Evolutionary conservation across 768 basidiomycete genomes (phyloP).

Genomic region (Agaricus blazei): DNA sequence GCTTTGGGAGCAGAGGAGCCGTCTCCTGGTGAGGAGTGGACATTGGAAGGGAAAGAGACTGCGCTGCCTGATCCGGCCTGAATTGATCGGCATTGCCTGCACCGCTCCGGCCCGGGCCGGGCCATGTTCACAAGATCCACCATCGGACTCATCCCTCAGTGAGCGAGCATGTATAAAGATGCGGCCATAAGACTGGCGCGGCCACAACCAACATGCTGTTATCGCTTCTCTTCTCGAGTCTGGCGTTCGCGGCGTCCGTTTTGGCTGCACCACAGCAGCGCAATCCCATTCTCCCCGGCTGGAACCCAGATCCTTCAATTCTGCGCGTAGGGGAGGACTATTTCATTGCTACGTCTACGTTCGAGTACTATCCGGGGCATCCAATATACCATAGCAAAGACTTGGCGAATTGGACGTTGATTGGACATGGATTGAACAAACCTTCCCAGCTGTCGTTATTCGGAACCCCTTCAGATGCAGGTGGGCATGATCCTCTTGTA

Average conservation of each 20-base stretch:
- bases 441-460: conserved; percentile 29
- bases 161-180: no score
- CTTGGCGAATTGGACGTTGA: conserved; percentile 28
- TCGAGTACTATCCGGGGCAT: conserved; percentile 36
- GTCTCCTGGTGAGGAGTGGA: conserved; percentile 12
- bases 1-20: conserved; percentile 18
- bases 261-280: not conserved
- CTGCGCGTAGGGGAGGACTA: conserved; percentile 34
- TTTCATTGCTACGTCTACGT: conserved; percentile 33
- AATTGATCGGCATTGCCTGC: no score
- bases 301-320: conserved; percentile 36
- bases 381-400: conserved; percentile 38
- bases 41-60: no score
- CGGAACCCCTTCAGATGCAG: conserved; percentile 34
- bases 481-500: conserved; percentile 12
- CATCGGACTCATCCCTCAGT: no score
- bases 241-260: not conserved
- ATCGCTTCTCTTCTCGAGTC: not conserved
- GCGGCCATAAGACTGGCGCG: not conserved
- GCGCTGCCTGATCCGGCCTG: no score
- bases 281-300: conserved; percentile 35
- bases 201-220: not conserved
- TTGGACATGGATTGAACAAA: conserved; percentile 32
- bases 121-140: no score
- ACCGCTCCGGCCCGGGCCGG: no score